These are phyloP conservation scores for Yarrowia sp. DNA, from an alignment of 805 yeast genomes.

Conservation along the genomic window DNA sequence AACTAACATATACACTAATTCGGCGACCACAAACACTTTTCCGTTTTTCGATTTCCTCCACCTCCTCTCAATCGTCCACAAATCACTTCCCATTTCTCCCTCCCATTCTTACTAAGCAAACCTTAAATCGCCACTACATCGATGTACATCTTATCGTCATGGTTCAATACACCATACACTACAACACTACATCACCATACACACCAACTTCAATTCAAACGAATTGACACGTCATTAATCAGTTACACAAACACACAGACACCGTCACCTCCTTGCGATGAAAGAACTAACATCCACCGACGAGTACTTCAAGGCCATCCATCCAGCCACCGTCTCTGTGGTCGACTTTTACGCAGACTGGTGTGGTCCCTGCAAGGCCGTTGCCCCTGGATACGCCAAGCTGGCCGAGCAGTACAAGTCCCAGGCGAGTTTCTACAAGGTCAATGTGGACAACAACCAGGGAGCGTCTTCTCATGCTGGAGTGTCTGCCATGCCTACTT, in stretches of 20 bases:
- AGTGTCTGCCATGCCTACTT: conserved; percentile 71
- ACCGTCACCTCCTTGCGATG: background rate
- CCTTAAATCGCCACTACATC: too few relatives aligned
- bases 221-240: too few relatives aligned
- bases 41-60: too few relatives aligned
- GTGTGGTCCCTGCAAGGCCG: conserved; percentile 99
- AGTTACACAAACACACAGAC: background rate
- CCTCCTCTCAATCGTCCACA: too few relatives aligned
- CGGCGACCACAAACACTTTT: too few relatives aligned
- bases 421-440: conserved; percentile 78
- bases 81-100: too few relatives aligned
- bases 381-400: conserved; percentile 82
- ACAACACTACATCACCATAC: too few relatives aligned
- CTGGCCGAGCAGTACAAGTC: conserved; percentile 59
- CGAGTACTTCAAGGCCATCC: conserved; percentile 26
- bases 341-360: conserved; percentile 97
- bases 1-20: too few relatives aligned
- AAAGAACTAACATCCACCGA: conserved; percentile 14
- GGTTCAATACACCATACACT: too few relatives aligned
- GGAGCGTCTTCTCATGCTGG: conserved; percentile 72
- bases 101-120: too few relatives aligned
- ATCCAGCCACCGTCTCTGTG: conserved; percentile 51
- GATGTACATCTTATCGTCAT: too few relatives aligned
- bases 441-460: conserved; percentile 87
- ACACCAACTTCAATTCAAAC: too few relatives aligned